Conservation (phyloP, 495 filamentous ascomycete species). For the Neurospora africana region DNA sequence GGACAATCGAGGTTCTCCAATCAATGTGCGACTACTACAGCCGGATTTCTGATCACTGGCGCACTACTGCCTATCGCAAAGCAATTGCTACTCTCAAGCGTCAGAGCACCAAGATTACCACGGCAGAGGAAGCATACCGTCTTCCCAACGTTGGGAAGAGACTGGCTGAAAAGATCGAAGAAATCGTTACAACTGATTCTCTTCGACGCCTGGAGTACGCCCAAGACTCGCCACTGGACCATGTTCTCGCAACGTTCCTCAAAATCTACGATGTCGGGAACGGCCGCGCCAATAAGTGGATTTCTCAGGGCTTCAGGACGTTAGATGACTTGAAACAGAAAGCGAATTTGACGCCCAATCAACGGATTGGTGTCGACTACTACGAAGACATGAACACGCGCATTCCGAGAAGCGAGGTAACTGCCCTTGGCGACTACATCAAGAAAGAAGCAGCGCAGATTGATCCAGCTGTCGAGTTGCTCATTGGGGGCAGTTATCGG, state of each 20-base stretch:
- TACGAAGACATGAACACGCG: constrained; percentile 75
- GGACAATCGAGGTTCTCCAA: constrained; percentile 69
- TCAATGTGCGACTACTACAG: constrained; percentile 78
- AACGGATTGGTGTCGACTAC: constrained; percentile 68
- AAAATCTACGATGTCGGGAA: constrained; percentile 74
- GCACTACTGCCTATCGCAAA: constrained; percentile 66
- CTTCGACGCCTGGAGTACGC: constrained; percentile 64
- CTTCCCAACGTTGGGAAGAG: constrained; percentile 66
- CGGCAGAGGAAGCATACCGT: constrained; percentile 53
- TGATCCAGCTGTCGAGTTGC: constrained; percentile 51
- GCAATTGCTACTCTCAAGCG: constrained; percentile 62
- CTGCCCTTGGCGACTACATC: constrained; percentile 58
- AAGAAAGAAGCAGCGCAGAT: constrained; percentile 47
- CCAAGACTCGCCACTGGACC: constrained; percentile 52
- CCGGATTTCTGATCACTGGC: constrained; percentile 68
- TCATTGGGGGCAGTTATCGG: constrained; percentile 77
- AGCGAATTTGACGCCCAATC: constrained; percentile 59
- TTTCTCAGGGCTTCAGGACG: constrained; percentile 62
- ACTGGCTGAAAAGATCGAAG: constrained; percentile 81
- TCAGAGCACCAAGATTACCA: constrained; percentile 55
- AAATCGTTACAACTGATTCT: constrained; percentile 67
- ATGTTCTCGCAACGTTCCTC: constrained; percentile 55
- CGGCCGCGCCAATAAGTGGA: constrained; percentile 62
- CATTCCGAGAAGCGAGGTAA: constrained; percentile 73
- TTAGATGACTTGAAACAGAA: constrained; percentile 59